Evolutionary conservation across 192 early-diverging fungal species (phyloP), one percentile per base, ranked within the genome.

Genomic region (Chytriomyces sp.): DNA sequence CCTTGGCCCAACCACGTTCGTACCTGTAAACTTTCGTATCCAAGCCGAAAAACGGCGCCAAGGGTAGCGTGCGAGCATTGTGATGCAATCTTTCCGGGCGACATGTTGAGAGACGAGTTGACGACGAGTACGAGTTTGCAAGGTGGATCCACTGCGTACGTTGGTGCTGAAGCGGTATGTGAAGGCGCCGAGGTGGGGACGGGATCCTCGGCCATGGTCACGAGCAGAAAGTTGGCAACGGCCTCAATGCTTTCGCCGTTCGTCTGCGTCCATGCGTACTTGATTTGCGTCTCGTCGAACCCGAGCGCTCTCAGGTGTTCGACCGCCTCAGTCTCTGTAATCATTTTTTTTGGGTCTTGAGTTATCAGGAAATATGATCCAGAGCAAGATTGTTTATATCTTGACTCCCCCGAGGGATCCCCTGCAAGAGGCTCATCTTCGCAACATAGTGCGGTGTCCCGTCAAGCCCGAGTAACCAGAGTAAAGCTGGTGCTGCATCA

Each of bases 11-110:
- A 31, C 68, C 68, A 70, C 26, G 2, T 22, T 1, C 37, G 25
- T n/a, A 70, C 53, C 8, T 6, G 39, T 1, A 4, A 12, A 14
- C 36, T 37, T 19, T 12, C 5, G 4, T 28, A 19, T 19, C 55
- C 68, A 8, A 12, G 30, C 19, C n/a, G 30, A 6, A 70, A n/a
- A 14, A 70, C 68, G 10, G 64, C 7, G 10, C 87, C 92, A 33
- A 95, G 76, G 2, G 93, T 88, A 7, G 93, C 93, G 71, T 95
- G 93, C 32, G 87, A 87, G 74, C 92, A 93, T 70, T 95, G 93
- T 7, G 92, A 91, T 0, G 93, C 93, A 12, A 90, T 83, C 73
- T 95, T 95, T 31, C 93, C 93, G 68, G 92, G 91, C n/a, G 87
- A 87, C 93, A 95, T 95, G 37, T 85, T 86, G 30, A 95, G 77